Base-by-base conservation (phyloP, 1,284 basidiomycete species). In the Malassezia caprae region DNA sequence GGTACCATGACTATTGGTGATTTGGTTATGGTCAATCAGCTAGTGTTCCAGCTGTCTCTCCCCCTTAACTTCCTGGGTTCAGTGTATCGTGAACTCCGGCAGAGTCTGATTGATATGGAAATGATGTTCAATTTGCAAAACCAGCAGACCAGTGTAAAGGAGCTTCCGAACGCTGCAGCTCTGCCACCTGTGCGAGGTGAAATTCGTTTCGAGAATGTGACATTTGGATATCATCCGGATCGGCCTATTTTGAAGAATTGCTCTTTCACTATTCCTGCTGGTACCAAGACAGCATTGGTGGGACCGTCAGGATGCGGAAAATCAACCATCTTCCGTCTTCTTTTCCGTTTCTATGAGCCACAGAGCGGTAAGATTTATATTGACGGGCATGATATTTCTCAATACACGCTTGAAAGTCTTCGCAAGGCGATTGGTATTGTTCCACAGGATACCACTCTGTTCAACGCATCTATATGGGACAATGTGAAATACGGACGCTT, bases 281-380 rank as follows among this genome's bases (percentile, higher is more conserved):
- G 94, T 2, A 87, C 88, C 76, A 96, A 96, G 72, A 86, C 93
- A 0, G 93, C 91, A 7, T 86, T 98, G 50, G 93, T 98, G 31
- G 93, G 93, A 0, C 90, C 93, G 0, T 91, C 88, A 0, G 94
- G 93, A 8, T 94, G 90, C 68, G 94, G 93, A n/a, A 98, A 98
- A 77, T 91, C 88, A 17, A 98, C 93, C 3, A 84, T 98, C 51
- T 88, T 96, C 78, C 83, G 91, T 3, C 83, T 98, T 0, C 78
- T 98, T 15, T 96, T 89, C 79, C 81, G 93, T 8, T 96, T 96
- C 80, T 98, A 96, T 76, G 84, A 90, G 41, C 89, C 90, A 0
- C 76, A 80, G 2, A 80, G 81, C 0, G 94, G 93, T 1, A 78
- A 80, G 24, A 96, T 98, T 65, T 78, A 82, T 51, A 82, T 91